phyloP scores from a whole-genome alignment of 2,329 filamentous ascomycete species.

The Thyridium curvatum region DNA sequence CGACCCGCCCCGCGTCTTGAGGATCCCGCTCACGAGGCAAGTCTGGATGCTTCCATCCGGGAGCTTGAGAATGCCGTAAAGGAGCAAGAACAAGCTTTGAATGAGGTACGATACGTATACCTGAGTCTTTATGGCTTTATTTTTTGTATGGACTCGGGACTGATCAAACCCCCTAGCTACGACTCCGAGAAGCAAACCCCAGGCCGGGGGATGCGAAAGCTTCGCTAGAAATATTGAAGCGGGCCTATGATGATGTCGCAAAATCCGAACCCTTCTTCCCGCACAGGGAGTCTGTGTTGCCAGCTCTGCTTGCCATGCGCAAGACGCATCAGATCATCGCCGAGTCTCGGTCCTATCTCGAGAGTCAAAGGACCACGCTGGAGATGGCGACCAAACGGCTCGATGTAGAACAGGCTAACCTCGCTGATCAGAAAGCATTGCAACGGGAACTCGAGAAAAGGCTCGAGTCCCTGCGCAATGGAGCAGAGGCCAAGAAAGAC shows the following conservation, averaged over 20 bases:
- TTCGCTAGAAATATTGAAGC: constrained; percentile 46
- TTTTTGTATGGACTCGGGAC: not conserved
- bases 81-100: constrained; percentile 45
- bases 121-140: too few relatives aligned
- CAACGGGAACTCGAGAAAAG: constrained; percentile 47
- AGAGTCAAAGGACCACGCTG: constrained; percentile 32
- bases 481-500: constrained; percentile 49
- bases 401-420: constrained; percentile 41
- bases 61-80: constrained; percentile 56
- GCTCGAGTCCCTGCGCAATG: constrained; percentile 51
- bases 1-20: too few relatives aligned
- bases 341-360: constrained; percentile 57
- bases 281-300: constrained; percentile 58
- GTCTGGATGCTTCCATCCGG: constrained; percentile 60
- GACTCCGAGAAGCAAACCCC: constrained; percentile 12
- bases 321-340: constrained; percentile 57
- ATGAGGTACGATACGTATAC: too few relatives aligned
- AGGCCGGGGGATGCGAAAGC: constrained; percentile 16
- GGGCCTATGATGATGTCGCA: constrained; percentile 60
- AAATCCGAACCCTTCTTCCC: constrained; percentile 60
- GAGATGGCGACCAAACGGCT: constrained; percentile 39
- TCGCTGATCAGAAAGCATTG: constrained; percentile 51
- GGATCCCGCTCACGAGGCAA: constrained; percentile 34
- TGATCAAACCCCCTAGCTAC: constrained; percentile 1
- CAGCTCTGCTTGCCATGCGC: constrained; percentile 64